A percentile compares a stretch with the other conserved stretches of the same genome.
phyloP scores from a whole-genome alignment of 768 basidiomycete species.

The Boletus reticuloceps region DNA sequence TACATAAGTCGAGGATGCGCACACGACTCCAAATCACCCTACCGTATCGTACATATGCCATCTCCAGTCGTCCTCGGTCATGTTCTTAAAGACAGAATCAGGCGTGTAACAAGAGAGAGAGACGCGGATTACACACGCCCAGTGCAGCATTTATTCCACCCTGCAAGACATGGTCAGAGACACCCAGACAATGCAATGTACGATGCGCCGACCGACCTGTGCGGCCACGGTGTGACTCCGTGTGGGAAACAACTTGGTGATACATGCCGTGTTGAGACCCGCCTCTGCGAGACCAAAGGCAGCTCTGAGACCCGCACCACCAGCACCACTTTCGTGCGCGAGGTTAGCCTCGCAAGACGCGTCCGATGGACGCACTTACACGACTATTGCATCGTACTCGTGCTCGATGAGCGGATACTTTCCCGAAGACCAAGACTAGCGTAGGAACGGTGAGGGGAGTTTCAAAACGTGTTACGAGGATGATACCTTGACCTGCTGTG shows the following conservation, averaged over 20 bases:
- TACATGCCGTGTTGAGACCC: conserved; percentile 98
- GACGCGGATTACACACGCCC: conserved; percentile 54
- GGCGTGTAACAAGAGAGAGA: conserved; percentile 5
- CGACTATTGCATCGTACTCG: conserved; percentile 97
- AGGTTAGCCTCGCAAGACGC: conserved; percentile 12
- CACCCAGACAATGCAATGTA: neutral
- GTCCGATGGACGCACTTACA: conserved; percentile 58
- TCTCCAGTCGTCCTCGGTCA: conserved; percentile 99
- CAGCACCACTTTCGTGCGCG: conserved; percentile 72
- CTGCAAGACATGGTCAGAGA: conserved; percentile 36
- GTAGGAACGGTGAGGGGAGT: conserved; percentile 3
- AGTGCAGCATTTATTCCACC: conserved; percentile 99
- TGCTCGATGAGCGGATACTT: conserved; percentile 98
- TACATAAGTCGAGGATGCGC: conserved; percentile 13
- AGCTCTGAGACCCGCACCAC: conserved; percentile 96
- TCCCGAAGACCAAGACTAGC: conserved; percentile 72
- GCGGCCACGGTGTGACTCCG: conserved; percentile 99
- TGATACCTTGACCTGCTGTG: conserved; percentile 75
- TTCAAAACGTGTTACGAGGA: conserved; percentile 6
- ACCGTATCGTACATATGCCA: conserved; percentile 99
- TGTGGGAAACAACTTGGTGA: conserved; percentile 98
- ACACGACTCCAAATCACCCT: conserved; percentile 29
- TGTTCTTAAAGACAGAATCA: conserved; percentile 55
- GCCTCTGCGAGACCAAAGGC: conserved; percentile 98
- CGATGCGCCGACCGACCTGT: conserved; percentile 52